Conservation (phyloP, 345 rosid genomes). For the Draba incana region DNA sequence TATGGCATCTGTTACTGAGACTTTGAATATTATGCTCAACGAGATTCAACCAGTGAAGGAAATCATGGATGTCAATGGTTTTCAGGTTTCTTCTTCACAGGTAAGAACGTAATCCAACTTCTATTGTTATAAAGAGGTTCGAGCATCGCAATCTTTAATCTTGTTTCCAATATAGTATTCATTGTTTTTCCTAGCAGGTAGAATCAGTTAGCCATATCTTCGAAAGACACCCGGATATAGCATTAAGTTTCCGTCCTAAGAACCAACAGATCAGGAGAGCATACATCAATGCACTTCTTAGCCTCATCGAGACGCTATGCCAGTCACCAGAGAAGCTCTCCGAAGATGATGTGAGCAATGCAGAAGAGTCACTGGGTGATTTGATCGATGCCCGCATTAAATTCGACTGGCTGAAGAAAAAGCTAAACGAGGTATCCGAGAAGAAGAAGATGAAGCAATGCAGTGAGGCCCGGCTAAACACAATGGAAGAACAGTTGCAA, state of each 20-base stretch:
- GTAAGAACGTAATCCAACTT: background rate
- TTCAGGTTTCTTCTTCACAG: background rate
- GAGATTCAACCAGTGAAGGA: background rate
- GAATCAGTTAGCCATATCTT: background rate
- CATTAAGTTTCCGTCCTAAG: too few species aligned
- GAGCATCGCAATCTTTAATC: too few species aligned
- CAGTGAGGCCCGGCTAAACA: background rate
- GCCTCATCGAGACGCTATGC: background rate
- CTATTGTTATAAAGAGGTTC: background rate
- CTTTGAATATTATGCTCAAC: background rate
- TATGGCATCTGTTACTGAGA: background rate
- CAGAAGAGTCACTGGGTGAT: background rate
- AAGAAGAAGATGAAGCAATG: conserved; percentile 1
- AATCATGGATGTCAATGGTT: background rate
- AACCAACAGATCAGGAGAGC: background rate
- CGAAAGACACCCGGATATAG: too few species aligned
- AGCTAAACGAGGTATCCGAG: background rate
- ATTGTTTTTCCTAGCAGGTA: background rate
- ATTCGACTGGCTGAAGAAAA: conserved; percentile 14
- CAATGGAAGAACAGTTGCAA: too few species aligned
- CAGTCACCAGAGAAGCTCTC: conserved; percentile 14
- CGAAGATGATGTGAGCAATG: background rate
- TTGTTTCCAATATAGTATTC: too few species aligned
- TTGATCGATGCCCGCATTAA: background rate
- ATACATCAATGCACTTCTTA: background rate